Evolutionary conservation across 2,329 filamentous ascomycete species (phyloP).

Genomic region (Torrubiella hemipterigena): DNA sequence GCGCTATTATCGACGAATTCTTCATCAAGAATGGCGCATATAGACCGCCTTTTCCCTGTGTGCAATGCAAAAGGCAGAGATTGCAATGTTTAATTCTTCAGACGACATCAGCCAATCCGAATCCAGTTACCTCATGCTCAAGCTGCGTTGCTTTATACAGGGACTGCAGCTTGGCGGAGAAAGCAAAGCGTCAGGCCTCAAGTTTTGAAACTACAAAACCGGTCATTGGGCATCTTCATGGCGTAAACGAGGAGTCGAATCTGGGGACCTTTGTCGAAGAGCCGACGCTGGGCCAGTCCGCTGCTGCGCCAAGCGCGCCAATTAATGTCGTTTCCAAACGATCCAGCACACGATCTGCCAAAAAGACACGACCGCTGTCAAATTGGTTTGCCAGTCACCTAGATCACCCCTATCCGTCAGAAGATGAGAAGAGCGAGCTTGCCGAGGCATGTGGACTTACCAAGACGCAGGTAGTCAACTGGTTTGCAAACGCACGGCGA

Average conservation of each 20-base stretch:
- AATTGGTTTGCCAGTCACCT: slow-evolving; percentile 33
- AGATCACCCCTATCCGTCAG: slow-evolving; percentile 34
- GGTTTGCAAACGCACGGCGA: slow-evolving; percentile 38
- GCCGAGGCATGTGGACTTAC: slow-evolving; percentile 31
- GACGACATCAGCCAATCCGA: slow-evolving; percentile 33
- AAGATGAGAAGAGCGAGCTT: slow-evolving; percentile 29
- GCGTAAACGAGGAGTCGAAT: slow-evolving; percentile 26
- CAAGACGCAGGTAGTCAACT: slow-evolving; percentile 31
- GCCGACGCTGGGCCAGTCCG: neutral
- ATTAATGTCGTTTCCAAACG: slow-evolving; percentile 15
- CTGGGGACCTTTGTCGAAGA: slow-evolving; percentile 3
- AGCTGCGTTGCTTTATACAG: slow-evolving; percentile 38
- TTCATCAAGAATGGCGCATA: slow-evolving; percentile 27
- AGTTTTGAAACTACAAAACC: slow-evolving; percentile 33
- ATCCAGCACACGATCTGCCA: slow-evolving; percentile 26
- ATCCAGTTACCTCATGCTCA: slow-evolving; percentile 33
- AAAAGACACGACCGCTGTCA: slow-evolving; percentile 30
- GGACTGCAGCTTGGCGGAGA: slow-evolving; percentile 33
- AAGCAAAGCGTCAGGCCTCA: slow-evolving; percentile 29
- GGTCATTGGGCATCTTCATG: slow-evolving; percentile 35
- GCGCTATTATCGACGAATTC: slow-evolving; percentile 22
- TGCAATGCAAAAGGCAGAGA: slow-evolving; percentile 28
- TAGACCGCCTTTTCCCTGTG: slow-evolving; percentile 28
- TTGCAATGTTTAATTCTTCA: slow-evolving; percentile 36
- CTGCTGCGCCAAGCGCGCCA: slow-evolving; percentile 2